Conservation (phyloP, 768 basidiomycete genomes). For the Sporobolomyces phaffii region DNA sequence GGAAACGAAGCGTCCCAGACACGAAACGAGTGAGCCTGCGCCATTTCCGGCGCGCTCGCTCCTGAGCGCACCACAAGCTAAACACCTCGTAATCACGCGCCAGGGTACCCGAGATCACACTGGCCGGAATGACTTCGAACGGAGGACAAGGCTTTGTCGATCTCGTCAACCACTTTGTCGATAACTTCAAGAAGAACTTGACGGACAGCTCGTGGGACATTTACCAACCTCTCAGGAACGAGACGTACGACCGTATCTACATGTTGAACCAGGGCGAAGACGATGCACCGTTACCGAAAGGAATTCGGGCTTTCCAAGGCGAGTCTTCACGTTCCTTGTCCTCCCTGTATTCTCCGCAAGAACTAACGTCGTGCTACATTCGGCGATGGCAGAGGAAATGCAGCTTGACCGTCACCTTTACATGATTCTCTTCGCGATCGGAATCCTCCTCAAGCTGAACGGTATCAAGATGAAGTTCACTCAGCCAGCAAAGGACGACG, state of each 20-base stretch:
- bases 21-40: not conserved
- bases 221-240: not conserved
- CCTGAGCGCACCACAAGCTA: not conserved
- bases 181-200: constrained; percentile 1
- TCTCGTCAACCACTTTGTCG: constrained; percentile 13
- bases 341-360: too few species aligned
- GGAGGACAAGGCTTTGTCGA: constrained; percentile 7
- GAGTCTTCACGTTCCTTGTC: not conserved
- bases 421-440: constrained; percentile 9
- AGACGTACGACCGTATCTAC: constrained; percentile 2
- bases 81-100: too few species aligned
- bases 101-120: constrained; percentile 13
- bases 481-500: not conserved
- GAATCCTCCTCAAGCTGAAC: constrained; percentile 8
- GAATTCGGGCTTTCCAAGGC: constrained; percentile 13
- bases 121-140: not conserved
- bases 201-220: not conserved
- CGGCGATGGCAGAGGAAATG: constrained; percentile 4
- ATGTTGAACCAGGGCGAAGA: not conserved
- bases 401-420: constrained; percentile 12
- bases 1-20: constrained; percentile 6
- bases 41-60: not conserved
- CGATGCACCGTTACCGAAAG: not conserved
- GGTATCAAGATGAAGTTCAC: constrained; percentile 10
- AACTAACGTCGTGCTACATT: too few species aligned